Base-by-base conservation (phyloP, 1,284 basidiomycete species). In the Peniophora sp. region DNA sequence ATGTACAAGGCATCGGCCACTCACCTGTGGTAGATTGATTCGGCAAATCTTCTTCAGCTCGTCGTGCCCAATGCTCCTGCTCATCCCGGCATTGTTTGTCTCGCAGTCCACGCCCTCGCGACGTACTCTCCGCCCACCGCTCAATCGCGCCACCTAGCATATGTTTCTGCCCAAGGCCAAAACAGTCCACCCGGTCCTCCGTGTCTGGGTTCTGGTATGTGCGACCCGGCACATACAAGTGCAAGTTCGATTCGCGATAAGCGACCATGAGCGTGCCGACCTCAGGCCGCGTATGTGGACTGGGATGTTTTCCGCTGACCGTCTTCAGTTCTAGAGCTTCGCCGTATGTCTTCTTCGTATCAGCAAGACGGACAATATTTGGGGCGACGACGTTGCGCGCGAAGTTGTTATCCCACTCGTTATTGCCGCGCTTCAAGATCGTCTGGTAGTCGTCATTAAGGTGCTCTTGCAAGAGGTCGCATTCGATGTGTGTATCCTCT, bases 391-490 rank as follows among this genome's bases (percentile, higher is more conserved):
- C 51, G 8, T 57, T 42, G 2, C 57, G 54, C 2, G 60, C 51
- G 45, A 52, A 56, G 1, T 34, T 23, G 42, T 2, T 44, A 35
- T 48, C 51, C 42, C 36, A 51, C 23, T 49, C 51, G 1, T 22
- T 27, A 17, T 35, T 27, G 41, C 63, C 64, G 22, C 55, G 56
- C 34, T 56, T 35, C 1, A 56, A 51, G 2, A 57, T 48, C n/a
- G 53, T 55, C 42, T 64, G 56, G 1, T 64, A 52, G 0, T 58
- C 37, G 2, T 54, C 51, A 47, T 65, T 65, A 47, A 58, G 53
- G 45, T 60, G 59, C 47, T 67, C 64, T 10, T 62, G 60, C 2
- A 60, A 41, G 15, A 62, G 52, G 47, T 66, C 63, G 10, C 55
- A 52, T n/a, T 53, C 58, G 9, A 11, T 10, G 9, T 18, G 9